phyloP scores from a whole-genome alignment of 106 monocot species.

The Ottelia alismoides region DNA sequence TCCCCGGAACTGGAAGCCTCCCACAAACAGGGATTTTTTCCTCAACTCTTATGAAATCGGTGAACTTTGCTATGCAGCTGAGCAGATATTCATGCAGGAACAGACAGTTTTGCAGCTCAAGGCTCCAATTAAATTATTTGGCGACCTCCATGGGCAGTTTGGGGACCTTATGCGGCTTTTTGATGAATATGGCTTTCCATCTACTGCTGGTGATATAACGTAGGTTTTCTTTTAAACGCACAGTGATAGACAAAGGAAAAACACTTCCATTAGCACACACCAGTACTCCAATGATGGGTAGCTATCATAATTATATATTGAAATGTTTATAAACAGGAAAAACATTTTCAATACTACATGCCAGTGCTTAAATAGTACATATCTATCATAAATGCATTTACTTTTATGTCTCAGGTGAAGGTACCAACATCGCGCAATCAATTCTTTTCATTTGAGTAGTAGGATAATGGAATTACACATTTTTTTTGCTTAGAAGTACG shows the following conservation, averaged over 20 bases:
- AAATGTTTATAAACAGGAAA: too few relatives aligned
- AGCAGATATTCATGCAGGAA: conserved; percentile 94
- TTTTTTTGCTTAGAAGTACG: too few relatives aligned
- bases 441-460: too few relatives aligned
- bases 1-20: conserved; percentile 86
- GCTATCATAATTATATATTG: too few relatives aligned
- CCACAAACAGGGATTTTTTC: conserved; percentile 73
- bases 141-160: conserved; percentile 98
- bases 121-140: conserved; percentile 98
- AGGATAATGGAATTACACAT: too few relatives aligned
- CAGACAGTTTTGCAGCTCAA: conserved; percentile 86
- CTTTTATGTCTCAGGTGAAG: conserved; percentile 94
- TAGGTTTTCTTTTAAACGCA: too few relatives aligned
- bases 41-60: conserved; percentile 94
- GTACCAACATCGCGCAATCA: too few relatives aligned
- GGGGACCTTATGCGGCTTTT: conserved; percentile 95
- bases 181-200: conserved; percentile 99
- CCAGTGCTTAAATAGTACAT: too few relatives aligned
- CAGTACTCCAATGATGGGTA: too few relatives aligned
- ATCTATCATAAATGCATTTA: conserved; percentile 72
- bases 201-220: conserved; percentile 97
- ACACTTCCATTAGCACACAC: too few relatives aligned
- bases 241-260: too few relatives aligned
- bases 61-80: conserved; percentile 95
- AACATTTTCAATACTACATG: background rate